These are phyloP conservation scores for Botrytis deweyae DNA, from an alignment of 2,329 filamentous ascomycete species.

Conservation along the genomic window DNA sequence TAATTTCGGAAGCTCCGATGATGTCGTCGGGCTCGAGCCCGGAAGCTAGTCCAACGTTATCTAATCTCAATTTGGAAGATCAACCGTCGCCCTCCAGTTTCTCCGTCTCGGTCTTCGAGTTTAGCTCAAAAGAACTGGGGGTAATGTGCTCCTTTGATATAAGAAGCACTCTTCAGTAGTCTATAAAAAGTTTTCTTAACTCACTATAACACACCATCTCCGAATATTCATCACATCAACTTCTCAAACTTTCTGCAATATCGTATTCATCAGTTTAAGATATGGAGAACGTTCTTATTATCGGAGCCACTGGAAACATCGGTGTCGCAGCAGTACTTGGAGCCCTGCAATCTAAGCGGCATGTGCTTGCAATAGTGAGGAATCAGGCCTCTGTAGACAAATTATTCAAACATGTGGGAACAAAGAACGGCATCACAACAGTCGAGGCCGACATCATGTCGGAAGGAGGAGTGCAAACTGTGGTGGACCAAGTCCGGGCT, in stretches of 20 bases:
- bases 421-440: slow-evolving; percentile 24
- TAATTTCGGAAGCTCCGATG: not conserved
- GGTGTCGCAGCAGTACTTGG: slow-evolving; percentile 40
- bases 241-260: slow-evolving; percentile 3
- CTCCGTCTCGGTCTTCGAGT: not conserved
- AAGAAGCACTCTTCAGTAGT: not conserved
- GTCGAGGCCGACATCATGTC: slow-evolving; percentile 1
- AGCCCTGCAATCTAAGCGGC: slow-evolving; percentile 36
- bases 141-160: not conserved
- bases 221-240: not conserved
- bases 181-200: not conserved
- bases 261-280: not conserved
- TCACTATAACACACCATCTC: not conserved
- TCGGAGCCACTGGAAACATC: slow-evolving; percentile 45
- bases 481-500: slow-evolving; percentile 40
- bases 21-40: not conserved
- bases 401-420: slow-evolving; percentile 38
- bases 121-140: not conserved
- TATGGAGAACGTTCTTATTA: slow-evolving; percentile 41
- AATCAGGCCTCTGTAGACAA: slow-evolving; percentile 41
- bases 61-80: not conserved
- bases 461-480: slow-evolving; percentile 37
- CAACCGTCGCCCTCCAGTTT: not conserved
- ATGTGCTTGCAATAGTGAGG: slow-evolving; percentile 43
- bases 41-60: not conserved